These are phyloP conservation scores for Camillea tinctor DNA, from an alignment of 2,329 filamentous ascomycete species.

Conservation along the genomic window DNA sequence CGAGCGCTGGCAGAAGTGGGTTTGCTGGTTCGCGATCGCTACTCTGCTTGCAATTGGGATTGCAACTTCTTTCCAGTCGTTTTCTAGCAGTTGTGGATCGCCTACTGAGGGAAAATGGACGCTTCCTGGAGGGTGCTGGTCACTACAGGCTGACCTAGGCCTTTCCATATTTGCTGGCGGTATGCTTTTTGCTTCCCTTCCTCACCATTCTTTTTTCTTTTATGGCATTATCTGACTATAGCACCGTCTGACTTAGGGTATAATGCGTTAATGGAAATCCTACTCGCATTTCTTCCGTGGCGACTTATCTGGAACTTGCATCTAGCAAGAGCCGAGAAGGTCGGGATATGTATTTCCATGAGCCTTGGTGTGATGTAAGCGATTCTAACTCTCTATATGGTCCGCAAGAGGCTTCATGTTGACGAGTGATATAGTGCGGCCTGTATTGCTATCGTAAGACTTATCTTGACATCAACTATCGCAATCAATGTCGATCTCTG, in stretches of 20 bases:
- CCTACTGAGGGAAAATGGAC: neutral
- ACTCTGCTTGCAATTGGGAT: neutral
- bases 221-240: neutral
- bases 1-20: neutral
- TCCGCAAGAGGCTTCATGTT: neutral
- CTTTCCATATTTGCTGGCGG: neutral
- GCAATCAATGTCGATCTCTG: neutral
- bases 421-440: neutral
- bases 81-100: neutral
- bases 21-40: constrained; percentile 1
- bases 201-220: neutral
- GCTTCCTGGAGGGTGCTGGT: neutral
- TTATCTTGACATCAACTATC: neutral
- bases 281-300: neutral
- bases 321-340: neutral
- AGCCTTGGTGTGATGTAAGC: constrained; percentile 1
- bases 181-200: neutral
- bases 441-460: neutral
- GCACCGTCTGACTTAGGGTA: neutral
- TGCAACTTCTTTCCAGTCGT: neutral
- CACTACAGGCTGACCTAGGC: neutral
- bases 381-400: neutral
- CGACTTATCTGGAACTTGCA: neutral
- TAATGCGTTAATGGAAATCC: neutral
- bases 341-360: neutral